Conservation (phyloP, 306 rosid genomes). For the Prunus armeniaca region DNA sequence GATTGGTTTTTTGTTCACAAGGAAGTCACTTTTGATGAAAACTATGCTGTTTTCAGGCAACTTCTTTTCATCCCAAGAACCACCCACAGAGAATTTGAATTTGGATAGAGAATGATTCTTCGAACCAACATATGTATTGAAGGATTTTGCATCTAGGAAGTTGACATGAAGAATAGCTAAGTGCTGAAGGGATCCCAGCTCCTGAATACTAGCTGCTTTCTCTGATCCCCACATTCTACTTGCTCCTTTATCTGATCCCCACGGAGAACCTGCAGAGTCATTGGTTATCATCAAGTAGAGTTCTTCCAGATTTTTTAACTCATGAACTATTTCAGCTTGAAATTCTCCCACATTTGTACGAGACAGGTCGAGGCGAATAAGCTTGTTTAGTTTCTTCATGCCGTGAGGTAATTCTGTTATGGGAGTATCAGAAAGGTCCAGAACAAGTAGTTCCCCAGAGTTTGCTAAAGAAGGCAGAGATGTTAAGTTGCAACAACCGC, state of each 20-base stretch:
- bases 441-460: background rate
- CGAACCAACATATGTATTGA: background rate
- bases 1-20: background rate
- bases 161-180: background rate
- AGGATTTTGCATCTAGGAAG: background rate
- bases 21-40: background rate
- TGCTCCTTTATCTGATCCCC: background rate
- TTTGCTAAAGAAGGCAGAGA: background rate
- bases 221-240: background rate
- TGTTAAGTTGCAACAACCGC: background rate
- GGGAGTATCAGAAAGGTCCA: background rate
- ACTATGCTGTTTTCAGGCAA: background rate
- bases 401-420: background rate
- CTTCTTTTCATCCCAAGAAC: background rate
- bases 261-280: background rate
- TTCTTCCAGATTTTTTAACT: background rate
- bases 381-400: background rate
- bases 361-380: background rate
- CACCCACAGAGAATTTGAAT: background rate
- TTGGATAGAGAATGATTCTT: background rate
- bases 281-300: background rate
- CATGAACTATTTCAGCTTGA: background rate
- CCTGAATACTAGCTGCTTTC: background rate
- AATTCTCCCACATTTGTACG: background rate
- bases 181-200: background rate